phyloP scores from a whole-genome alignment of 2,329 filamentous ascomycete genomes.

The Zalaria obscura region DNA sequence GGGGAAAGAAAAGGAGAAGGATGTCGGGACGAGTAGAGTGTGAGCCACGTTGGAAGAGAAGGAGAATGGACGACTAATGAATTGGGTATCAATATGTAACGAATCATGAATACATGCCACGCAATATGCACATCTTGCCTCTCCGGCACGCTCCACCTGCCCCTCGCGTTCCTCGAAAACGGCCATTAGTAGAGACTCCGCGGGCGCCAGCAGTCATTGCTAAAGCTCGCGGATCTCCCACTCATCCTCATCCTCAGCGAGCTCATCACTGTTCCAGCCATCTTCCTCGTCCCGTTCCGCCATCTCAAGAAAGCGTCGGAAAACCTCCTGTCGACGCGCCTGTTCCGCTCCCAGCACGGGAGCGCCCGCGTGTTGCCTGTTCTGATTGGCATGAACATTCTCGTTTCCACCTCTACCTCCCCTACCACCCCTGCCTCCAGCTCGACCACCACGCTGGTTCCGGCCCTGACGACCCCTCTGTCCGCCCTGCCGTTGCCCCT shows the following conservation, averaged over 20 bases:
- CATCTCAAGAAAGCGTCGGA: conserved; percentile 38
- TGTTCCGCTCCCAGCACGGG: conserved; percentile 11
- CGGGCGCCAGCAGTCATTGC: neutral
- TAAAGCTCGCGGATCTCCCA: conserved; percentile 2
- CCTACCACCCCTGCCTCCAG: conserved; percentile 1
- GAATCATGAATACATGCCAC: no score
- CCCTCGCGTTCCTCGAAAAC: no score
- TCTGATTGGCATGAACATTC: neutral
- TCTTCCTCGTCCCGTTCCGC: conserved; percentile 41
- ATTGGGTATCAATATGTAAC: no score
- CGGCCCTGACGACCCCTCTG: no score
- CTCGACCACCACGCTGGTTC: neutral
- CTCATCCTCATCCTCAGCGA: conserved; percentile 24
- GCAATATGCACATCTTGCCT: no score
- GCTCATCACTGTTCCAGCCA: conserved; percentile 45
- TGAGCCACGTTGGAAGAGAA: no score
- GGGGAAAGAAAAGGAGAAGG: neutral
- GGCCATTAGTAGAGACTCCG: no score
- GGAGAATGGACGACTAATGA: no score
- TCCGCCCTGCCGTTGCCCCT: no score
- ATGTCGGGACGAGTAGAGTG: no score
- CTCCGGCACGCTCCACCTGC: no score
- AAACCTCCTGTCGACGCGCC: conserved; percentile 16
- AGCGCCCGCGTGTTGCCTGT: neutral
- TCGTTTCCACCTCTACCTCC: neutral